phyloP scores from a whole-genome alignment of 768 basidiomycete species.

The Galerina sulciceps region DNA sequence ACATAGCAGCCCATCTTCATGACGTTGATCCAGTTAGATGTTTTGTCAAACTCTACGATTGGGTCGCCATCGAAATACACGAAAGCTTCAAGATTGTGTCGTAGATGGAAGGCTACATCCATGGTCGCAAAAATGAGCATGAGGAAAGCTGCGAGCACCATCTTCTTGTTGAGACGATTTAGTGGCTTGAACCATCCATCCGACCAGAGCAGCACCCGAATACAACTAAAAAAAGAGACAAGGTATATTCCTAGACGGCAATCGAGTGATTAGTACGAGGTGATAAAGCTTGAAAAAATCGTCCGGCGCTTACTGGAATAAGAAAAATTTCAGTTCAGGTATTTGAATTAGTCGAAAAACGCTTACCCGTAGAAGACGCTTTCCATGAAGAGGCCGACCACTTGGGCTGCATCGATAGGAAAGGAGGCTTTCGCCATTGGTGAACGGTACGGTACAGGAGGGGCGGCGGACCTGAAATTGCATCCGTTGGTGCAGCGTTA shows the following conservation, averaged over 20 bases:
- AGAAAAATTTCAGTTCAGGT: not conserved
- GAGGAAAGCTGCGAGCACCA: slow-evolving; percentile 39
- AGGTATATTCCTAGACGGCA: slow-evolving; percentile 34
- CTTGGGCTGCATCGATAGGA: slow-evolving; percentile 40
- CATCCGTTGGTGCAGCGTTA: not conserved
- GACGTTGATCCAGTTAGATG: slow-evolving; percentile 43
- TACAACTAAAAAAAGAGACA: slow-evolving; percentile 38
- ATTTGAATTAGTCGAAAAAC: not conserved
- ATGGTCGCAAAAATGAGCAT: slow-evolving; percentile 45
- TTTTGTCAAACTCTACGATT: slow-evolving; percentile 35
- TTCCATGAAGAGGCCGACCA: slow-evolving; percentile 45
- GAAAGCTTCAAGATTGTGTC: slow-evolving; percentile 46
- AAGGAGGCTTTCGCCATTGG: slow-evolving; percentile 26
- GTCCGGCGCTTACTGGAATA: not conserved
- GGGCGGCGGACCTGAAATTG: not conserved
- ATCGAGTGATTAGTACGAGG: not conserved
- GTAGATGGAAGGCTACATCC: slow-evolving; percentile 44
- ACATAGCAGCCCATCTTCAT: slow-evolving; percentile 46
- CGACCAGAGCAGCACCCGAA: slow-evolving; percentile 35
- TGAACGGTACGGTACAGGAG: not conserved
- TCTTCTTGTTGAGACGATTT: slow-evolving; percentile 31
- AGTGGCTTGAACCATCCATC: slow-evolving; percentile 31
- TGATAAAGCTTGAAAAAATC: not conserved
- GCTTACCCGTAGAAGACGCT: slow-evolving; percentile 41
- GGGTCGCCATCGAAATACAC: slow-evolving; percentile 38